Evolutionary conservation across 2,329 filamentous ascomycete genomes (phyloP).

Genomic region (Parastagonospora avenae): DNA sequence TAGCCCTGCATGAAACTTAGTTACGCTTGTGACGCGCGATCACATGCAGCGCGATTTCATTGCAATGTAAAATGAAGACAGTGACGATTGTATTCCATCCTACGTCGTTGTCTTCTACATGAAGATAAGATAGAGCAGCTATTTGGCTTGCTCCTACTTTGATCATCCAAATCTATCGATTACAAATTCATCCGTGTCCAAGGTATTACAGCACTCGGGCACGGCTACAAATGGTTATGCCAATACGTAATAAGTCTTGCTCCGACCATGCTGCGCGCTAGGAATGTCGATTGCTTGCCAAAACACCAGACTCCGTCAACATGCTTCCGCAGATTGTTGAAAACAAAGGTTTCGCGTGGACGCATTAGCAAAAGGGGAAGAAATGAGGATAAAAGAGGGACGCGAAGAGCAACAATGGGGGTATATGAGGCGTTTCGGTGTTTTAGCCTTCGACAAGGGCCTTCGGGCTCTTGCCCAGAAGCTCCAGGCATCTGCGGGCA

Average conservation of each 20-base stretch:
- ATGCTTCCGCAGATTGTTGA: slow-evolving; percentile 23
- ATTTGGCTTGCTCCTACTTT: not conserved
- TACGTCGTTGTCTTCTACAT: slow-evolving; percentile 3
- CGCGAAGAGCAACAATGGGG: slow-evolving; percentile 24
- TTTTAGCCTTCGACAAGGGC: slow-evolving; percentile 77
- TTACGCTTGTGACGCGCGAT: slow-evolving; percentile 21
- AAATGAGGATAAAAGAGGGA: slow-evolving; percentile 26
- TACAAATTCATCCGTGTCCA: slow-evolving; percentile 25
- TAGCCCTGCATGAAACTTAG: too few relatives aligned
- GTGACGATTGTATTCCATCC: slow-evolving; percentile 1
- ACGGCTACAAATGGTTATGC: slow-evolving; percentile 39
- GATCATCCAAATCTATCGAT: slow-evolving; percentile 27
- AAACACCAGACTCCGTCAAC: slow-evolving; percentile 36
- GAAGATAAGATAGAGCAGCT: not conserved
- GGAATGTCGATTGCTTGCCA: slow-evolving; percentile 38
- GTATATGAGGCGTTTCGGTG: slow-evolving; percentile 22
- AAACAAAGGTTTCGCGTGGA: slow-evolving; percentile 24
- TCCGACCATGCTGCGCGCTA: slow-evolving; percentile 47
- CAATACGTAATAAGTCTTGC: slow-evolving; percentile 38
- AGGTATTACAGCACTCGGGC: slow-evolving; percentile 8
- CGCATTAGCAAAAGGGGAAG: slow-evolving; percentile 29
- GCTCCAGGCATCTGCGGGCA: slow-evolving; percentile 85
- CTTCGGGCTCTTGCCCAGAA: slow-evolving; percentile 79
- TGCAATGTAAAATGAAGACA: not conserved
- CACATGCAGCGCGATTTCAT: slow-evolving; percentile 14